phyloP scores from a whole-genome alignment of 805 yeast genomes.

The Lipomyces yamanashiensis region DNA sequence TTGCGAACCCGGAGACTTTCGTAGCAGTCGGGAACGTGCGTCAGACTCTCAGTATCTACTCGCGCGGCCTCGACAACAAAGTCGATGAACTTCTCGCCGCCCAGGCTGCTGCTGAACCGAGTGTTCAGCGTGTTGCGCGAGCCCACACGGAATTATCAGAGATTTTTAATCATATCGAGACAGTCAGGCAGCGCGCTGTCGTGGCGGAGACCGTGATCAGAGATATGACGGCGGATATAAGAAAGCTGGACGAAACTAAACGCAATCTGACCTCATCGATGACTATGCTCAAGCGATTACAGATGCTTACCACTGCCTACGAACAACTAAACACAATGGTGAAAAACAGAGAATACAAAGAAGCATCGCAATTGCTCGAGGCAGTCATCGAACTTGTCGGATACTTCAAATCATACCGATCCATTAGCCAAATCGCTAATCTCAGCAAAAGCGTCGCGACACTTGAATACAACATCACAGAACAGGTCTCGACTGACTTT shows the following conservation, averaged over 20 bases:
- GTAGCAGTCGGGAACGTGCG: constrained; percentile 3
- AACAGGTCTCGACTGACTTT: constrained; percentile 75
- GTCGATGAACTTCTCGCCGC: constrained; percentile 23
- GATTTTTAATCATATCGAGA: constrained; percentile 47
- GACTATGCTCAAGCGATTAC: constrained; percentile 84
- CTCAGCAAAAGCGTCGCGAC: constrained; percentile 63
- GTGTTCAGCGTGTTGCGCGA: constrained; percentile 32
- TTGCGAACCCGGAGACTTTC: constrained; percentile 22
- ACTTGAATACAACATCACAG: constrained; percentile 64
- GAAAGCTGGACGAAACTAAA: constrained; percentile 78
- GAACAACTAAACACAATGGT: constrained; percentile 59
- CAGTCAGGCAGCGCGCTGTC: constrained; percentile 55
- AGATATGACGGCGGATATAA: constrained; percentile 75
- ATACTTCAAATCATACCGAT: constrained; percentile 78
- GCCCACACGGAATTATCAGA: constrained; percentile 31
- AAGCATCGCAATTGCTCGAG: constrained; percentile 63
- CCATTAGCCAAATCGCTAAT: constrained; percentile 77
- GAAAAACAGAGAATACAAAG: constrained; percentile 53
- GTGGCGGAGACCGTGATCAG: constrained; percentile 66
- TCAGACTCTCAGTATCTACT: constrained; percentile 3
- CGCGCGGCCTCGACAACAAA: constrained; percentile 17
- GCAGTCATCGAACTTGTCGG: constrained; percentile 75
- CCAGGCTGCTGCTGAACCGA: constrained; percentile 34
- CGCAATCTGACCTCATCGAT: constrained; percentile 80
- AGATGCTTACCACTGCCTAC: constrained; percentile 80